Percentiles rank a stretch among this genome's conserved stretches.
Conservation (phyloP, 2,329 filamentous ascomycete species). For the Talaromyces albobiverticillius region DNA sequence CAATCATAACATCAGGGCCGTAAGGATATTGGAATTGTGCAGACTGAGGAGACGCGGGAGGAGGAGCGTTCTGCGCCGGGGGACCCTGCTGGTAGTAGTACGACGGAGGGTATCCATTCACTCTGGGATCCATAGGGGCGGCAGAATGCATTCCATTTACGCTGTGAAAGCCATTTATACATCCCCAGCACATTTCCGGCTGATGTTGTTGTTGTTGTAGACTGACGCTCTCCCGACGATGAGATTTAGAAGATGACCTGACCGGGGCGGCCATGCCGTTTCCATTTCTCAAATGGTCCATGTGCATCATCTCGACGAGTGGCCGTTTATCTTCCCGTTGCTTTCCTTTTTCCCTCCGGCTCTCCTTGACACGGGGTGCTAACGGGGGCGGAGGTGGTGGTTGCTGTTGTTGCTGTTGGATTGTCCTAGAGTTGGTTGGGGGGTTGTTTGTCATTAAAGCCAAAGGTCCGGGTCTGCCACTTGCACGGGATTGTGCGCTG, state of each 20-base stretch:
- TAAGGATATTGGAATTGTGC: conserved; percentile 27
- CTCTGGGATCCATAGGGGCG: conserved; percentile 28
- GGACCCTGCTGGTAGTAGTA: conserved; percentile 27
- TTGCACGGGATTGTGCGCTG: conserved; percentile 48
- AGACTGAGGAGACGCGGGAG: conserved; percentile 25
- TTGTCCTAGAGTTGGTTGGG: conserved; percentile 1
- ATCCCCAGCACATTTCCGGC: conserved; percentile 32
- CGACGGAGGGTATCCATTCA: conserved; percentile 26
- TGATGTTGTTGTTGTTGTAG: conserved; percentile 30
- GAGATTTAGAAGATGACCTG: conserved; percentile 33
- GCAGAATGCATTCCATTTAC: conserved; percentile 23
- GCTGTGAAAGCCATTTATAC: conserved; percentile 29
- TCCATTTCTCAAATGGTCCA: conserved; percentile 29
- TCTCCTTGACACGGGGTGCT: conserved; percentile 27
- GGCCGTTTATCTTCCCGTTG: conserved; percentile 25
- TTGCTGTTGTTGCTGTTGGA: background rate
- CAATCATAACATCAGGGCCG: conserved; percentile 31
- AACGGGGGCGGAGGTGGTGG: conserved; percentile 23
- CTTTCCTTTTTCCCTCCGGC: conserved; percentile 32
- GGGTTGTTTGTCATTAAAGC: conserved; percentile 39
- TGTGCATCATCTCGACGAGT: conserved; percentile 35
- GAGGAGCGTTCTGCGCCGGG: conserved; percentile 28
- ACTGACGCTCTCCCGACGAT: conserved; percentile 30
- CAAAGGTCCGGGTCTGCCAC: conserved; percentile 36
- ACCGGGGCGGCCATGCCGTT: conserved; percentile 28